Percentiles rank a stretch among this genome's conserved stretches.
phyloP scores from a whole-genome alignment of 1,139 yeast species.

The Casaregolazyma suthepensis region DNA sequence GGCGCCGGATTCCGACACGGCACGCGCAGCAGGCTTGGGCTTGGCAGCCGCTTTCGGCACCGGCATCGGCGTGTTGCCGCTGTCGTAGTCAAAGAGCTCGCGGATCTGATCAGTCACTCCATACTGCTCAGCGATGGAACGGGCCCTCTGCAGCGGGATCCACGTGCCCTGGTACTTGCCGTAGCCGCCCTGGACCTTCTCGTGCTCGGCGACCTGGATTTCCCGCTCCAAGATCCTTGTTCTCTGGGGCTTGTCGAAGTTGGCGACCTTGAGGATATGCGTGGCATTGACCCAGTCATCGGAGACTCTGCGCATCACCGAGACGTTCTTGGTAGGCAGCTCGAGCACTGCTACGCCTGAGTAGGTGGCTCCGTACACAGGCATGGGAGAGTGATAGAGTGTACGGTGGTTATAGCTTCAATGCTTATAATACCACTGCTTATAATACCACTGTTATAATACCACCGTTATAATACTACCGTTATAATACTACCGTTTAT shows the following conservation, averaged over 20 bases:
- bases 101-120: constrained; percentile 59
- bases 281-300: constrained; percentile 99
- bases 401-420: no score
- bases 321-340: constrained; percentile 69
- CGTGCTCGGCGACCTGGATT: constrained; percentile 79
- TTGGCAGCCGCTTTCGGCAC: constrained; percentile 22
- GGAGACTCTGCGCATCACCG: constrained; percentile 85
- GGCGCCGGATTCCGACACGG: constrained; percentile 20
- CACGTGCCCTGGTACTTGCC: constrained; percentile 96
- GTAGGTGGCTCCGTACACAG: constrained; percentile 33
- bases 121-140: constrained; percentile 57
- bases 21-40: constrained; percentile 21
- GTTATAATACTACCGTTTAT: no score
- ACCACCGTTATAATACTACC: no score
- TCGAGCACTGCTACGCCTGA: constrained; percentile 73
- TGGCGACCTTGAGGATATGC: constrained; percentile 81
- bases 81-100: constrained; percentile 54
- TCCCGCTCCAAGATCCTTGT: constrained; percentile 83
- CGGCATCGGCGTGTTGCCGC: constrained; percentile 33
- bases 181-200: constrained; percentile 92
- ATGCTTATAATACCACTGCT: no score
- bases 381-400: not conserved
- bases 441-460: no score
- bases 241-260: constrained; percentile 77
- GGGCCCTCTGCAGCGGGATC: constrained; percentile 70